Evolutionary conservation across 2,329 filamentous ascomycete genomes (phyloP).

Genomic region (Epichloe elymi): DNA sequence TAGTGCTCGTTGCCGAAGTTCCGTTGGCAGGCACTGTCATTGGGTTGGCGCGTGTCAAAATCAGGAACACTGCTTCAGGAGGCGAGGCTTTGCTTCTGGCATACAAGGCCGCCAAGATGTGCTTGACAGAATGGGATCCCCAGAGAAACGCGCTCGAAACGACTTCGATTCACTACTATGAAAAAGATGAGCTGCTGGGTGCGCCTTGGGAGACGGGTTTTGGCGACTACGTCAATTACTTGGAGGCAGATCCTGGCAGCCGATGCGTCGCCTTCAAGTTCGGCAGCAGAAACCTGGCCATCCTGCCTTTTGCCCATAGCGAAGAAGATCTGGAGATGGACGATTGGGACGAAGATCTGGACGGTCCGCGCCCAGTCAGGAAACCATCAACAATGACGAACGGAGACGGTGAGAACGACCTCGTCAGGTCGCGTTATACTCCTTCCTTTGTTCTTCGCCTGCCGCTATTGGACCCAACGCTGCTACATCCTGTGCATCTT

Average conservation of each 20-base stretch:
- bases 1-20: slow-evolving; percentile 77
- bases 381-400: slow-evolving; percentile 22
- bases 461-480: slow-evolving; percentile 71
- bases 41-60: slow-evolving; percentile 66
- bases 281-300: slow-evolving; percentile 75
- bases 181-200: slow-evolving; percentile 76
- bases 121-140: slow-evolving; percentile 86
- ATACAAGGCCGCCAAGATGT: slow-evolving; percentile 84
- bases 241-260: slow-evolving; percentile 82
- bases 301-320: slow-evolving; percentile 77
- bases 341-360: slow-evolving; percentile 75
- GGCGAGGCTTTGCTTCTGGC: slow-evolving; percentile 75
- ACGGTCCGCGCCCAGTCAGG: slow-evolving; percentile 49
- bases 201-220: slow-evolving; percentile 71
- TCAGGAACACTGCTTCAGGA: slow-evolving; percentile 58
- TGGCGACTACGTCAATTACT: slow-evolving; percentile 62
- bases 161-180: slow-evolving; percentile 94
- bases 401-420: slow-evolving; percentile 17
- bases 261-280: slow-evolving; percentile 93
- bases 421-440: slow-evolving; percentile 52
- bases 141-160: slow-evolving; percentile 68
- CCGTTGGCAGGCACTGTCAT: slow-evolving; percentile 72
- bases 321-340: slow-evolving; percentile 85
- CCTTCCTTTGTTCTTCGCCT: slow-evolving; percentile 88
- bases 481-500: slow-evolving; percentile 82